A percentile compares a stretch with the other conserved stretches of the same genome.
Conservation (phyloP, 805 yeast species). For the Candida dajiaensis region DNA sequence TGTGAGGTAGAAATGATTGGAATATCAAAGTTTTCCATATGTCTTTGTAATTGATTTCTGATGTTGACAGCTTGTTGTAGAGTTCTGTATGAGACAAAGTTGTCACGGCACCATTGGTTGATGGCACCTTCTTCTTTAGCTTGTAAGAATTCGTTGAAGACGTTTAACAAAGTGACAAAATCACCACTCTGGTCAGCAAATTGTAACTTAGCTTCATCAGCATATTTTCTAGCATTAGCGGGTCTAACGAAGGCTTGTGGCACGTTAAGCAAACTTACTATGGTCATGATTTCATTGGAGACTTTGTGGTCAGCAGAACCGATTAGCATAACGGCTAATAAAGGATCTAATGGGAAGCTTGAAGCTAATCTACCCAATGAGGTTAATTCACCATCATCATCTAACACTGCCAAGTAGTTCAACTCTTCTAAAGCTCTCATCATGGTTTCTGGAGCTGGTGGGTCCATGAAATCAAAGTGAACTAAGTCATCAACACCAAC, state of each 20-base stretch:
- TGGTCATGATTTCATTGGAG: conserved; percentile 81
- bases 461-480: conserved; percentile 98
- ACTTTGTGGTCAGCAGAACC: conserved; percentile 82
- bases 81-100: conserved; percentile 79
- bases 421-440: conserved; percentile 97
- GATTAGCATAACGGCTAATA: conserved; percentile 88
- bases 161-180: conserved; percentile 85
- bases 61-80: conserved; percentile 83
- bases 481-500: conserved; percentile 94
- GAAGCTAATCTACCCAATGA: conserved; percentile 87
- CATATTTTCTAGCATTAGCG: conserved; percentile 75
- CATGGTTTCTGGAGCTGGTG: conserved; percentile 99
- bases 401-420: conserved; percentile 82
- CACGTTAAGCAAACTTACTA: conserved; percentile 86
- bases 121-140: conserved; percentile 69
- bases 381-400: conserved; percentile 88
- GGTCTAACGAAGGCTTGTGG: conserved; percentile 96
- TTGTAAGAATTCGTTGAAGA: conserved; percentile 73
- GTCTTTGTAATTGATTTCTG: conserved; percentile 71
- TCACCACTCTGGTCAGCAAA: conserved; percentile 96
- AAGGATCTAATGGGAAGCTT: conserved; percentile 92
- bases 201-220: conserved; percentile 81
- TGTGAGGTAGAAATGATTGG: conserved; percentile 64
- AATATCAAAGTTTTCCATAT: conserved; percentile 78
- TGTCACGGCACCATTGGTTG: conserved; percentile 87